phyloP scores from a whole-genome alignment of 345 rosid species.

The Eucalyptus pauciflora region DNA sequence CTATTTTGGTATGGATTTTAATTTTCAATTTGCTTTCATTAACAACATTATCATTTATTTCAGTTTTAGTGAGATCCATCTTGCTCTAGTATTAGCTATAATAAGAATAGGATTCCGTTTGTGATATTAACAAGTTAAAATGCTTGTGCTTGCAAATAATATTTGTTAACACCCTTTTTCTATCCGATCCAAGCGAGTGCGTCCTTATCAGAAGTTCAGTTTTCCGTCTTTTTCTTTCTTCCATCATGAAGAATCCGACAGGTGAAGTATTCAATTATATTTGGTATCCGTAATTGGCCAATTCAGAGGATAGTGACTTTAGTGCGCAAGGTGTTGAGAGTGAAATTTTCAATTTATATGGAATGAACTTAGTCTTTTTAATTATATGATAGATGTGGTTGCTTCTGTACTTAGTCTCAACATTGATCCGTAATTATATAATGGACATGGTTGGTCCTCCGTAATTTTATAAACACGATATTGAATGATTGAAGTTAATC shows the following conservation, averaged over 20 bases:
- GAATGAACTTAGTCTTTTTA: too few species aligned
- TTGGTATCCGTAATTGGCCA: neutral
- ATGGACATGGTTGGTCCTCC: too few species aligned
- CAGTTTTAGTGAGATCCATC: neutral
- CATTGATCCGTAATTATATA: neutral
- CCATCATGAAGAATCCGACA: neutral
- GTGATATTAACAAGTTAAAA: neutral
- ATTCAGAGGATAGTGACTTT: neutral
- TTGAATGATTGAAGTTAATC: neutral
- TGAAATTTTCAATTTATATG: neutral
- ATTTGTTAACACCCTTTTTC: too few species aligned
- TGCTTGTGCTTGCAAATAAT: neutral
- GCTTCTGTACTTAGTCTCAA: neutral
- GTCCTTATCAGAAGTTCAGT: neutral
- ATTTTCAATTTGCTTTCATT: neutral
- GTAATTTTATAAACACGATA: neutral
- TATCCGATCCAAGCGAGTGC: neutral
- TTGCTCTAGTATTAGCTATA: neutral
- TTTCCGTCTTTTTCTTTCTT: too few species aligned
- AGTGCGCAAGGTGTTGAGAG: neutral
- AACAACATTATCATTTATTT: neutral
- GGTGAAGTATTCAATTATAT: neutral
- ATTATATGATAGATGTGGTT: too few species aligned
- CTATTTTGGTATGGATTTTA: neutral
- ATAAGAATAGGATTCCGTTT: neutral